These are phyloP conservation scores for Chloranthus sessilifolius DNA, from an alignment of 164 flowering plant genomes.

Conservation along the genomic window DNA sequence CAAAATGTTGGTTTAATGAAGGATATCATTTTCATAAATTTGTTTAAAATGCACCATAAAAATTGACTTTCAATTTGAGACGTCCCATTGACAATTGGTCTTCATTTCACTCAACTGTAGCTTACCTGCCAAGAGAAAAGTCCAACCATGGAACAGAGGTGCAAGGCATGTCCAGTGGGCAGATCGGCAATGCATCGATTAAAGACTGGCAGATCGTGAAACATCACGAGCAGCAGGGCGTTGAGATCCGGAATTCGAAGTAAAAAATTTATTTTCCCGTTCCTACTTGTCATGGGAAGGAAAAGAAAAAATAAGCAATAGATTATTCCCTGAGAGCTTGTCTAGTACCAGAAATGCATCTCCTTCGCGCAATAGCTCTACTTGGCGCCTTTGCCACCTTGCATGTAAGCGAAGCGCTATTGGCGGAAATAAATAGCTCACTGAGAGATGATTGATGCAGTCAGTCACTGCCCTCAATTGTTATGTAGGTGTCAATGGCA, in stretches of 20 bases:
- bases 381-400: neutral
- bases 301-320: neutral
- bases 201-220: no score
- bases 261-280: neutral
- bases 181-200: no score
- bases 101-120: no score
- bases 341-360: constrained; percentile 3
- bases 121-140: no score
- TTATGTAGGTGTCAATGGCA: no score
- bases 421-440: neutral
- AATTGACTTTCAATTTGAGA: no score
- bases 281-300: constrained; percentile 1
- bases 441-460: neutral
- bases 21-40: no score
- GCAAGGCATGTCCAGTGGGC: no score
- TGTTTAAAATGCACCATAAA: no score
- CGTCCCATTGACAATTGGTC: no score
- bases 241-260: neutral
- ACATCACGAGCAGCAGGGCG: neutral
- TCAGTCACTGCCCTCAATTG: neutral
- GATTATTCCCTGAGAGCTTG: constrained; percentile 5
- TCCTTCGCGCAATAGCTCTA: constrained; percentile 1
- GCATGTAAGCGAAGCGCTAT: neutral
- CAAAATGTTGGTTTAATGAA: no score
- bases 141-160: no score